Conservation (phyloP, 768 basidiomycete genomes). For the Termitomyces sp. region DNA sequence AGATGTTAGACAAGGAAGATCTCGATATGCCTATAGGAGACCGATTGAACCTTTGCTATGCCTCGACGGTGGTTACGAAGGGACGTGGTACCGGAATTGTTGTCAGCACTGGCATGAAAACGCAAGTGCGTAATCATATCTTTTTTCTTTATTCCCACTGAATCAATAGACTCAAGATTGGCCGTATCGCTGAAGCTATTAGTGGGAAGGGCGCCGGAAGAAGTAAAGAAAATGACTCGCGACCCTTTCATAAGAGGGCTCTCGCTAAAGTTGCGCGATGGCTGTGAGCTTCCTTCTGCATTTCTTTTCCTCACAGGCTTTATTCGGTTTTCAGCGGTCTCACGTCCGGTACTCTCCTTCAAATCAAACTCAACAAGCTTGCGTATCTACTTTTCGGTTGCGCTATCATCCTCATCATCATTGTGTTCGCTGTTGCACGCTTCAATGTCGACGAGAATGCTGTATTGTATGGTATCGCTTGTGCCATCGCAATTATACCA, state of each 20-base stretch:
- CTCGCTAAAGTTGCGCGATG: slow-evolving; percentile 17
- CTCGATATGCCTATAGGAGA: slow-evolving; percentile 36
- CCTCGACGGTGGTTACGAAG: slow-evolving; percentile 39
- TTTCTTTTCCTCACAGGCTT: neutral
- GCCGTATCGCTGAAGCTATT: slow-evolving; percentile 32
- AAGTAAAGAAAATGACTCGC: slow-evolving; percentile 12
- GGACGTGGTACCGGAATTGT: slow-evolving; percentile 46
- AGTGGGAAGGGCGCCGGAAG: slow-evolving; percentile 18
- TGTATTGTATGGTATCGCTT: slow-evolving; percentile 32
- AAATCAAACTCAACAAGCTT: slow-evolving; percentile 31
- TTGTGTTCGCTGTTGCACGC: slow-evolving; percentile 31
- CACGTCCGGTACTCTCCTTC: slow-evolving; percentile 30
- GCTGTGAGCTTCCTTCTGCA: slow-evolving; percentile 21
- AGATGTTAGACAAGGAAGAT: slow-evolving; percentile 24
- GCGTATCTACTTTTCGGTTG: slow-evolving; percentile 31
- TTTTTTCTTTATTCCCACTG: neutral
- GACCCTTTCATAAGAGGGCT: slow-evolving; percentile 20
- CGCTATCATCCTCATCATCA: slow-evolving; percentile 30
- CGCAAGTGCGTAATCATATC: slow-evolving; percentile 36
- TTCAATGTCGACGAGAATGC: slow-evolving; percentile 29
- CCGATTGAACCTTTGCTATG: slow-evolving; percentile 38
- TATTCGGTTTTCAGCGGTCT: slow-evolving; percentile 21
- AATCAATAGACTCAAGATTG: slow-evolving; percentile 21
- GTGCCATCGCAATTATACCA: slow-evolving; percentile 35
- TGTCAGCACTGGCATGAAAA: slow-evolving; percentile 46